A percentile compares a stretch with the other conserved stretches of the same genome.
Evolutionary conservation across 2,329 filamentous ascomycete genomes (phyloP).

Genomic region (Aspergillus phoenicis): DNA sequence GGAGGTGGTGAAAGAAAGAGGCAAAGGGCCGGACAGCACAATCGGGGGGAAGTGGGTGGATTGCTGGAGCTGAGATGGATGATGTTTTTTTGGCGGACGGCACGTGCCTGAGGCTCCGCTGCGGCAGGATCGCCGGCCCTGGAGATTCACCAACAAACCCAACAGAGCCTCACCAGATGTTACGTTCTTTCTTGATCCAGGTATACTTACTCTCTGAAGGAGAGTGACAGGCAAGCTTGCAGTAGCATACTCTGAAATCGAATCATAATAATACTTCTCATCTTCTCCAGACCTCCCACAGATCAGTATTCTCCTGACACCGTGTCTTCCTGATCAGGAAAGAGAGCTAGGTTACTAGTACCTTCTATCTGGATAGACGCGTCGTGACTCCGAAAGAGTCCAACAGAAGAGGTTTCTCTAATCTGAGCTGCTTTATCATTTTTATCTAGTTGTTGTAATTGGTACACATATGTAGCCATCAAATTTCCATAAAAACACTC

Average conservation of each 20-base stretch:
- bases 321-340: too few species aligned
- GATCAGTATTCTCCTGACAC: too few species aligned
- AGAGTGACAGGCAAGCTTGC: too few species aligned
- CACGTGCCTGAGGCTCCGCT: slow-evolving; percentile 31
- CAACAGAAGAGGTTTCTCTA: background rate
- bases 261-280: too few species aligned
- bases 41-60: slow-evolving; percentile 17
- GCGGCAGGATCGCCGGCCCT: slow-evolving; percentile 29
- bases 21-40: slow-evolving; percentile 4
- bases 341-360: too few species aligned
- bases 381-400: too few species aligned
- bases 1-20: slow-evolving; percentile 8
- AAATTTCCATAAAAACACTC: background rate
- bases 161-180: background rate
- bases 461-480: background rate
- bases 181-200: too few species aligned
- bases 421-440: background rate
- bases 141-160: background rate
- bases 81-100: slow-evolving; percentile 32
- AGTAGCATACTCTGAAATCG: too few species aligned
- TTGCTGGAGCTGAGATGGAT: slow-evolving; percentile 29
- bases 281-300: too few species aligned
- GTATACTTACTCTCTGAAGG: too few species aligned
- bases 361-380: background rate
- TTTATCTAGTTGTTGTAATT: background rate